A percentile compares a stretch with the other conserved stretches of the same genome.
Conservation (phyloP, 257 asterid species). For the Nemophila menziesii region DNA sequence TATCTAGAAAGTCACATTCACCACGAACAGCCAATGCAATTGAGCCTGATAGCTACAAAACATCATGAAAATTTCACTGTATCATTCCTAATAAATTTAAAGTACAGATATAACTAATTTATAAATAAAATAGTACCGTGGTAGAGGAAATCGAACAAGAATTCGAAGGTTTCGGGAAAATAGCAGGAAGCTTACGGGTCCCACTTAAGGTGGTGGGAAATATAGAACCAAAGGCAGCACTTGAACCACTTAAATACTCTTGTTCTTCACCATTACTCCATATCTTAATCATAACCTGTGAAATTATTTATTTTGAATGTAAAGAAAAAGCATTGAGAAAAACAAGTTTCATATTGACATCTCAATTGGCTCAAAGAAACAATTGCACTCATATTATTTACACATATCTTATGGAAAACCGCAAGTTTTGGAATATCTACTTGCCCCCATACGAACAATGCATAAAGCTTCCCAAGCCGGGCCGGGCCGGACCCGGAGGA, state of each 20-base stretch:
- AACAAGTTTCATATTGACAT: background rate
- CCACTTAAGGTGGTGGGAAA: slow-evolving; percentile 41
- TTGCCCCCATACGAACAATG: background rate
- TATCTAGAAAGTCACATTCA: slow-evolving; percentile 65
- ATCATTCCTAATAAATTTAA: background rate
- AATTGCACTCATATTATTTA: too few relatives aligned
- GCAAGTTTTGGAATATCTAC: background rate
- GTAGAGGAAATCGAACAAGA: slow-evolving; percentile 54
- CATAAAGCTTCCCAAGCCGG: too few relatives aligned
- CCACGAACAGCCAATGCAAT: slow-evolving; percentile 72
- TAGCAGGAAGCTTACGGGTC: slow-evolving; percentile 39
- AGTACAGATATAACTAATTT: background rate
- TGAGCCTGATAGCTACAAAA: slow-evolving; percentile 60
- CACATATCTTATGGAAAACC: background rate
- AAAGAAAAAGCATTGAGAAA: background rate
- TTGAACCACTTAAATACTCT: slow-evolving; percentile 44
- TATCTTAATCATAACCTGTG: slow-evolving; percentile 58
- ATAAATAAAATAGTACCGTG: slow-evolving; percentile 26
- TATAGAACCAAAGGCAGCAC: slow-evolving; percentile 70
- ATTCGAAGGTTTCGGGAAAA: slow-evolving; percentile 40
- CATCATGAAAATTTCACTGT: slow-evolving; percentile 11
- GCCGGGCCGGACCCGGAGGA: background rate
- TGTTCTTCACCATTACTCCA: slow-evolving; percentile 55
- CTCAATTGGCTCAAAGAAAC: background rate
- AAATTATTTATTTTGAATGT: background rate